Conservation (phyloP, 2,329 filamentous ascomycete genomes). For the Alternaria ethzedia region DNA sequence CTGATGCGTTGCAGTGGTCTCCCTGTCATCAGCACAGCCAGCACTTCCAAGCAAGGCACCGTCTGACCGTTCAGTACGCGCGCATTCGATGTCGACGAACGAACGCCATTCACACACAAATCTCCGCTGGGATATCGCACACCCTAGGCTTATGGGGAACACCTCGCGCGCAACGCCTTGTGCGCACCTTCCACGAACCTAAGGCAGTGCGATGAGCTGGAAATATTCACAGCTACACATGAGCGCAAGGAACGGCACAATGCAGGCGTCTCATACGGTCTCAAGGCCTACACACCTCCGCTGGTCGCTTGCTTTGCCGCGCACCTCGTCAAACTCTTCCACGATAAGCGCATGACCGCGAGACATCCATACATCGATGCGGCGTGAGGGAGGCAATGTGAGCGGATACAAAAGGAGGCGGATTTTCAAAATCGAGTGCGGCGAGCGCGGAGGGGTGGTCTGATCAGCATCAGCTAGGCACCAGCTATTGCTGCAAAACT, state of each 20-base stretch:
- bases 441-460: too few relatives aligned
- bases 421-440: rapidly evolving
- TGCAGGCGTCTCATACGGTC: not conserved
- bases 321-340: not conserved
- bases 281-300: too few relatives aligned
- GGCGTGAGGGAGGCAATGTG: not conserved
- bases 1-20: not conserved
- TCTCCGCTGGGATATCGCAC: too few relatives aligned
- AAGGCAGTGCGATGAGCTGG: too few relatives aligned
- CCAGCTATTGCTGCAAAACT: not conserved
- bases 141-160: too few relatives aligned
- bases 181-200: too few relatives aligned
- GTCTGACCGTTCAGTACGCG: not conserved
- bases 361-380: not conserved
- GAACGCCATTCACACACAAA: not conserved
- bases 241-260: too few relatives aligned
- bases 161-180: too few relatives aligned
- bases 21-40: too few relatives aligned
- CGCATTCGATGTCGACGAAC: not conserved
- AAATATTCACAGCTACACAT: too few relatives aligned
- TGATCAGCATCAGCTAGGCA: not conserved
- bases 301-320: not conserved
- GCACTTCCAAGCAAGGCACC: too few relatives aligned
- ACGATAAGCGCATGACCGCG: not conserved
- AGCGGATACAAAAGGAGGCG: not conserved